Conservation (phyloP, 2,329 filamentous ascomycete genomes). For the Calonectria naviculata region DNA sequence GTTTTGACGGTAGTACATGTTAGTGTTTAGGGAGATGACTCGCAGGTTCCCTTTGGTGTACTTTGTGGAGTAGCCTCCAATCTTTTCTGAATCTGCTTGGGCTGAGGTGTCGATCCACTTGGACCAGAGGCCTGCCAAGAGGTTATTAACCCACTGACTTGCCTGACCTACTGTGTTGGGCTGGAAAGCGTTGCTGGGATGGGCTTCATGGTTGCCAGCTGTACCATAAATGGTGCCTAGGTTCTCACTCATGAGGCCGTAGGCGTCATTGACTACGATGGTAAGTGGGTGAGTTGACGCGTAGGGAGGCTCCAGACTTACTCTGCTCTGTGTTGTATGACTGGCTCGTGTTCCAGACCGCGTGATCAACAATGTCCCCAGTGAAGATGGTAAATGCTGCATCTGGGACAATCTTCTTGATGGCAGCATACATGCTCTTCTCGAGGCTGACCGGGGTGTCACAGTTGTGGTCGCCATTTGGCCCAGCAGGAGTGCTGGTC, state of each 20-base stretch:
- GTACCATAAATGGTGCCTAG: constrained; percentile 62
- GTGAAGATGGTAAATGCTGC: constrained; percentile 68
- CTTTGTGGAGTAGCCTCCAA: constrained; percentile 62
- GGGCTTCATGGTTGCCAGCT: constrained; percentile 67
- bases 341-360: constrained; percentile 57
- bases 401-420: constrained; percentile 57
- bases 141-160: constrained; percentile 64
- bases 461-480: constrained; percentile 64
- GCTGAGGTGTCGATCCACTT: constrained; percentile 55
- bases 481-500: constrained; percentile 61
- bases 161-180: constrained; percentile 50
- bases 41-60: constrained; percentile 60
- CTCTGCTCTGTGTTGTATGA: constrained; percentile 45
- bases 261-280: constrained; percentile 55
- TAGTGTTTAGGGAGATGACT: constrained; percentile 70
- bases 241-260: constrained; percentile 55
- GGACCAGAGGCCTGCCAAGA: constrained; percentile 58
- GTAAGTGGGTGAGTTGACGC: neutral
- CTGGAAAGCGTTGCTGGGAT: constrained; percentile 64
- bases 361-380: constrained; percentile 67
- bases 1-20: constrained; percentile 69
- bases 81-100: constrained; percentile 46
- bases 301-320: constrained; percentile 24
- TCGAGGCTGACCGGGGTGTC: constrained; percentile 63
- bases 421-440: constrained; percentile 65